Base-by-base conservation (phyloP, 2,329 filamentous ascomycete genomes). In the Cladobotryum protrusum region DNA sequence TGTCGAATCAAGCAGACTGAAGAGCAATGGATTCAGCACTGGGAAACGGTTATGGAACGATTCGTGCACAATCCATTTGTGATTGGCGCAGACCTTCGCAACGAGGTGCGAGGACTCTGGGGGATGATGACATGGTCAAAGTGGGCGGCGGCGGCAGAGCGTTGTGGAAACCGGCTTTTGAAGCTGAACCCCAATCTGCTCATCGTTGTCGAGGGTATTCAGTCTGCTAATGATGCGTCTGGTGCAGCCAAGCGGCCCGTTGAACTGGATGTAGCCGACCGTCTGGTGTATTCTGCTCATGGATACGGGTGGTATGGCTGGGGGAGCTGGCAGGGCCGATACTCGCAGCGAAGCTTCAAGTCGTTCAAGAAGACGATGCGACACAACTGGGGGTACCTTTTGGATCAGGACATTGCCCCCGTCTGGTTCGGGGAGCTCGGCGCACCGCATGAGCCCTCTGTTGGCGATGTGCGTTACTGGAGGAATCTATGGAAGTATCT, bases 351-450 rank as follows among this genome's bases (percentile, higher is more conserved):
- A 5, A 69, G 69, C 29, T 87, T 86, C 62, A 67, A 71, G 11
- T 81, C 79, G n/a, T 86, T 87, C 59, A 77, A 74, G 20, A 63
- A 71, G 48, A 72, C 81, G 46, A 86, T 86, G 83, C 71, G 75
- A 20, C 63, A 72, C 54, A 85, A 85, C 63, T 87, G 84, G 83
- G 82, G 70, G 3, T 87, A 82, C 59, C 72, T 87, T 18, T 66
- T 86, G 13, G 65, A 68, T 6, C 49, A 59, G 33, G 61, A 67
- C 46, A 54, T 65, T 15, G 68, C 67, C 11, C 83, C 83, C 0
- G 82, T 87, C 9, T 87, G 83, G 83, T 75, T 86, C 24, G 82
- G 82, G 45, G 83, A 87, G 67, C 77, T 86, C 52, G 83, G 84
- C 1, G 78, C 79, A 20, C 78, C 82, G 15, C 67, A 69, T 44